Evolutionary conservation across 352 stramenopile species (phyloP), one percentile per base, ranked within the genome.

Genomic region (Lagenidium giganteum): DNA sequence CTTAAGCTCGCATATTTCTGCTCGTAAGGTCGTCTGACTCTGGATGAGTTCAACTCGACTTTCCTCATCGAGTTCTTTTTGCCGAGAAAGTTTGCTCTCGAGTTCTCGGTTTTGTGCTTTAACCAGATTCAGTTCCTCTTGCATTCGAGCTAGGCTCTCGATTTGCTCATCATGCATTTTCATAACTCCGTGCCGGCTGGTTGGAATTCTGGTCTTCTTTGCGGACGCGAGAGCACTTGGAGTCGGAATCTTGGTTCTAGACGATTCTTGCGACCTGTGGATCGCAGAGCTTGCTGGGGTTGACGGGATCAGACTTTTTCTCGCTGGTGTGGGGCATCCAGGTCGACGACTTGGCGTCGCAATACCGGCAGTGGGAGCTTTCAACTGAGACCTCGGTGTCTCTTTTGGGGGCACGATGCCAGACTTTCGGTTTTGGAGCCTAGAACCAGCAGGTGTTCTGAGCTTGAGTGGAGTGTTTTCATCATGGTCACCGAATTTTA

Each of bases 231-330:
- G 12, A 16, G 7, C 7, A 42, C 8, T 35, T 20, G 54, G 53
- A 21, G 46, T 64, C 1, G 50, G 44, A 21, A 61, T 57, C 51
- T 51, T 54, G 18, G 53, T 29, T 3, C 38, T 44, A 9, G 48
- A 47, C 6, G 14, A 29, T 47, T 51, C 28, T 31, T 43, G 53
- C 7, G 46, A 35, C 16, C 51, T 65, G 16, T 45, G 59, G 23
- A 56, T 36, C 14, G 43, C 43, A 21, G 60, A 68, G n/a, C n/a
- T n/a, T 28, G 33, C 42, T 36, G 64, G 60, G 13, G 56, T 70
- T 27, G 43, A 37, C 0, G 59, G 56, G 8, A 68, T 70, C 38
- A 48, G 51, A 37, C 46, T 68, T 54, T 46, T 40, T 13, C 41
- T 47, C 47, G 35, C 26, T 1, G 38, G 32, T 34, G 42, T 47